Conservation (phyloP, 192 early-diverging fungal genomes). For the Backusella sp. region DNA sequence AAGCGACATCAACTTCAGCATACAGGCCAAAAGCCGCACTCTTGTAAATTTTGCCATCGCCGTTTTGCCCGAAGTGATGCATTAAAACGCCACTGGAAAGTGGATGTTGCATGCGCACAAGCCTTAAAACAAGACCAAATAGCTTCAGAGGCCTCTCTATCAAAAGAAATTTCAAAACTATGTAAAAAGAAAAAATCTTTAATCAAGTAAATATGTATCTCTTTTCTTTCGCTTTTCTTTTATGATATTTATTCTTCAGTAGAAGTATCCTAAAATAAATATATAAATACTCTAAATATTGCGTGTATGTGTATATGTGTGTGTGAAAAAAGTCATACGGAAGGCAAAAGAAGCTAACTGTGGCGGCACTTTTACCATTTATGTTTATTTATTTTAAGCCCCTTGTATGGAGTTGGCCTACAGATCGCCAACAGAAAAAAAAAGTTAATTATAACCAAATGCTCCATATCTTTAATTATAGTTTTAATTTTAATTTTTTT, state of each 20-base stretch:
- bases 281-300: neutral
- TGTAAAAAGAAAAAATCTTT: neutral
- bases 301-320: neutral
- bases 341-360: neutral
- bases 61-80: conserved; percentile 75
- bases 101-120: conserved; percentile 14
- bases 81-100: conserved; percentile 55
- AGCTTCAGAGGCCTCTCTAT: neutral
- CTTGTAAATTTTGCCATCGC: conserved; percentile 72
- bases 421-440: neutral
- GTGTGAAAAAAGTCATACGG: conserved; percentile 5
- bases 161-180: conserved; percentile 3
- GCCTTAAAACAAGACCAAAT: conserved; percentile 1
- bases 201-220: neutral
- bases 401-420: neutral
- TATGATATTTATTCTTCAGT: neutral
- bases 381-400: neutral
- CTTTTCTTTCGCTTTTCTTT: neutral
- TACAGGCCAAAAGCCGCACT: conserved; percentile 71
- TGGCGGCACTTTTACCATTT: neutral
- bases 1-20: conserved; percentile 77
- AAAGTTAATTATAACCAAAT: neutral
- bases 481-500: conserved; percentile 3
- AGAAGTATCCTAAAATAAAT: neutral
- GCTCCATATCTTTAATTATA: neutral